phyloP scores from a whole-genome alignment of 2,329 filamentous ascomycete genomes.

The Fusarium domesticum region DNA sequence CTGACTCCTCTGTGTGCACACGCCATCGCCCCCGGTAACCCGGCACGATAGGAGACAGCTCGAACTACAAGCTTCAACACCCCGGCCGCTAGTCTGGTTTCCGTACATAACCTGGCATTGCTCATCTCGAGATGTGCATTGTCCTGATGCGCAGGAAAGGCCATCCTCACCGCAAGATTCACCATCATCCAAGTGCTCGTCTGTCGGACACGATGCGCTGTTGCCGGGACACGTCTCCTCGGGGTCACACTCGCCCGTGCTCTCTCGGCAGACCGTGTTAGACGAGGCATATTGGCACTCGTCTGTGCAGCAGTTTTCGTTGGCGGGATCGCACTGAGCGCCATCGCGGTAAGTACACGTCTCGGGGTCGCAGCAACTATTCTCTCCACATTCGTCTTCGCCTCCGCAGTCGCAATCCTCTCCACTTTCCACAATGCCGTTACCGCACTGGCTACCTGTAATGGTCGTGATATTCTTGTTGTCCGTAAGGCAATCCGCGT shows the following conservation, averaged over 20 bases:
- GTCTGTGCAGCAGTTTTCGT: constrained; percentile 75
- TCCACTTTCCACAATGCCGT: constrained; percentile 91
- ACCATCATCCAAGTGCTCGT: constrained; percentile 68
- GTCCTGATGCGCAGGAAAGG: constrained; percentile 81
- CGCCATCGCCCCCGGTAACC: constrained; percentile 64
- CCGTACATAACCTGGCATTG: constrained; percentile 88
- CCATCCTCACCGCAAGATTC: constrained; percentile 62
- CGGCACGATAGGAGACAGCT: constrained; percentile 76
- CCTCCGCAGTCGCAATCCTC: constrained; percentile 98
- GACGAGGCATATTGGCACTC: constrained; percentile 64
- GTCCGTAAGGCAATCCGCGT: constrained; percentile 73
- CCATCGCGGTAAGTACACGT: constrained; percentile 80
- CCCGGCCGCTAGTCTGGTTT: constrained; percentile 66
- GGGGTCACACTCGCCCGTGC: constrained; percentile 79
- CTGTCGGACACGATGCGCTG: constrained; percentile 68
- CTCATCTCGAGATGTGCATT: constrained; percentile 87
- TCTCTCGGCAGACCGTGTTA: constrained; percentile 75
- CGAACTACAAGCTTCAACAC: constrained; percentile 68
- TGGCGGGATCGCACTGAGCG: constrained; percentile 75
- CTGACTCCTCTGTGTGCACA: constrained; percentile 76
- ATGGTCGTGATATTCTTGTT: constrained; percentile 83
- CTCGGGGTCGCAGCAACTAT: constrained; percentile 76
- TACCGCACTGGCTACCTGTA: constrained; percentile 82
- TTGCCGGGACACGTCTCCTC: constrained; percentile 77
- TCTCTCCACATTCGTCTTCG: constrained; percentile 63